Evolutionary conservation across 176 grass and related monocot species (phyloP).

Genomic region (Olyra latifolia): DNA sequence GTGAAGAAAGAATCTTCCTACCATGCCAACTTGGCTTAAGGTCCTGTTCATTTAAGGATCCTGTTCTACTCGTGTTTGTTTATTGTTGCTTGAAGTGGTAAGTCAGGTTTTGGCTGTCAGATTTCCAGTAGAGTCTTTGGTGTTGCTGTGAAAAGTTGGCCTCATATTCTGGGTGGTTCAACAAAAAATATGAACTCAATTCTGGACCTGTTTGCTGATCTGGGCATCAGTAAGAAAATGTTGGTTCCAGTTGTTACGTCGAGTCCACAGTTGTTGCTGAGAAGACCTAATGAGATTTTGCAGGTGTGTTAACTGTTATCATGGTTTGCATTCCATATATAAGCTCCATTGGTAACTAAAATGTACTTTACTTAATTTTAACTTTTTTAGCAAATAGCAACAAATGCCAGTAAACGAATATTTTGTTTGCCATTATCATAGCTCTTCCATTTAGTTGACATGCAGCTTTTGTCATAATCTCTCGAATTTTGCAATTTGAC

Average conservation of each 20-base stretch:
- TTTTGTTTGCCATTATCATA: background rate
- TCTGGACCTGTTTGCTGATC: constrained; percentile 60
- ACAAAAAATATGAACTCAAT: constrained; percentile 62
- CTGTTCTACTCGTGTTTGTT: background rate
- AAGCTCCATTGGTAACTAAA: constrained; percentile 1
- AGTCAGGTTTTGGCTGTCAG: constrained; percentile 43
- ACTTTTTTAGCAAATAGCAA: constrained; percentile 7
- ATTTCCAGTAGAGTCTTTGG: constrained; percentile 49
- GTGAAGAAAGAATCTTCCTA: background rate
- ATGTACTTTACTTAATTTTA: constrained; percentile 18
- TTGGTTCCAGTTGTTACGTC: constrained; percentile 73
- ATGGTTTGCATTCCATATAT: background rate
- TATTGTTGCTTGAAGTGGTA: constrained; percentile 10
- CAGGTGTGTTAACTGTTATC: constrained; percentile 46
- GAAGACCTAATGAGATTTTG: constrained; percentile 70
- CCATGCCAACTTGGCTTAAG: background rate
- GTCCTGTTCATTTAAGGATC: background rate
- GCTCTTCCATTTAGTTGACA: background rate
- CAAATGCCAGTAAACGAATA: background rate
- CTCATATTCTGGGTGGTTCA: constrained; percentile 80
- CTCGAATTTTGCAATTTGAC: background rate
- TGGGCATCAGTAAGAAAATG: constrained; percentile 71
- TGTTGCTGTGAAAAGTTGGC: constrained; percentile 73
- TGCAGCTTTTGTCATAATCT: background rate
- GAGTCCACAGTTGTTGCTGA: constrained; percentile 87